phyloP scores from a whole-genome alignment of 2,329 filamentous ascomycete genomes.

The Calonectria hawksworthii region DNA sequence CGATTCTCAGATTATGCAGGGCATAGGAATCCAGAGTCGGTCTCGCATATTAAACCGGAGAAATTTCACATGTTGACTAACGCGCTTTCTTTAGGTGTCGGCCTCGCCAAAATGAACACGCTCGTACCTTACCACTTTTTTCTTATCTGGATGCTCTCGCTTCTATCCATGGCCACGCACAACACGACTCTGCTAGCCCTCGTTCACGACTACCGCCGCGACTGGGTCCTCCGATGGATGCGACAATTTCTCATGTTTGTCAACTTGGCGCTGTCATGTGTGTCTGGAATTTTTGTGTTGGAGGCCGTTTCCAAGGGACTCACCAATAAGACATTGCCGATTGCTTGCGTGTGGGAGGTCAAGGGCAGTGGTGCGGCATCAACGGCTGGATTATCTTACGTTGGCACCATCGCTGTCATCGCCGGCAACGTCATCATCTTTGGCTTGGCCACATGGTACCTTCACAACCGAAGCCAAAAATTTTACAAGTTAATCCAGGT shows the following conservation, averaged over 20 bases:
- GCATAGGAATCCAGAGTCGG: conserved; percentile 74
- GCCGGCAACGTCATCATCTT: conserved; percentile 72
- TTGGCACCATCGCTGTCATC: conserved; percentile 74
- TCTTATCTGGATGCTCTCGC: conserved; percentile 77
- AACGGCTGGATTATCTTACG: conserved; percentile 63
- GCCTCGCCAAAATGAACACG: conserved; percentile 69
- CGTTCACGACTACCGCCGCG: conserved; percentile 74
- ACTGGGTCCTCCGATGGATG: conserved; percentile 77
- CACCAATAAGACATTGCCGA: conserved; percentile 66
- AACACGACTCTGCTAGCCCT: conserved; percentile 75
- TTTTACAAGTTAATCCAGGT: conserved; percentile 70
- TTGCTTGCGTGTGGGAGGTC: conserved; percentile 72
- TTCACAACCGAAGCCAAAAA: conserved; percentile 67
- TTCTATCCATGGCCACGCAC: conserved; percentile 76
- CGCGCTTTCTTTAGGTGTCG: conserved; percentile 55
- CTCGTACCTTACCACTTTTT: conserved; percentile 80
- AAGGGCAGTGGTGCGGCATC: conserved; percentile 52
- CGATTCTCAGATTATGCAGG: conserved; percentile 78
- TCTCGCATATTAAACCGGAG: neutral
- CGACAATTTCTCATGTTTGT: conserved; percentile 76
- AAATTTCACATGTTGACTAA: neutral
- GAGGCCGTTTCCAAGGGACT: conserved; percentile 67
- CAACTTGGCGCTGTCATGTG: conserved; percentile 71
- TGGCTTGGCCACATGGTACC: conserved; percentile 72
- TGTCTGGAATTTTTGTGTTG: conserved; percentile 70